A percentile compares a stretch with the other conserved stretches of the same genome.
These are phyloP conservation scores for Escallonia rubra DNA, from an alignment of 129 eudicot genomes.

Conservation along the genomic window DNA sequence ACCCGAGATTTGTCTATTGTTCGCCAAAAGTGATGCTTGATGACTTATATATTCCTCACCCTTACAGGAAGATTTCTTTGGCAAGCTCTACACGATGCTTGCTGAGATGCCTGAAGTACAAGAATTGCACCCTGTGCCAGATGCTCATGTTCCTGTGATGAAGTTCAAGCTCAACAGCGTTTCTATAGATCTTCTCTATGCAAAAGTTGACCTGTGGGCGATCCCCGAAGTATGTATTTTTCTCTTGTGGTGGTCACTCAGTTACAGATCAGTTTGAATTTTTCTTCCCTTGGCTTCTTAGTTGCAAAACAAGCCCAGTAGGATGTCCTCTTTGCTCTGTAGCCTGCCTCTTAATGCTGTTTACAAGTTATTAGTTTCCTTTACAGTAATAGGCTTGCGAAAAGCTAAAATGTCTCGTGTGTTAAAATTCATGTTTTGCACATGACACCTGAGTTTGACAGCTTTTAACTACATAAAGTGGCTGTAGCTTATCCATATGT, in stretches of 20 bases:
- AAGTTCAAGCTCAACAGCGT: conserved; percentile 78
- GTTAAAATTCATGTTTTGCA: no score
- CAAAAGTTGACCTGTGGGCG: conserved; percentile 77
- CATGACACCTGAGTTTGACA: no score
- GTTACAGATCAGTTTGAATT: background rate
- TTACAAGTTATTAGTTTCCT: no score
- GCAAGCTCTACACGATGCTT: conserved; percentile 81
- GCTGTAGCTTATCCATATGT: no score
- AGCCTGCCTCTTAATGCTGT: no score
- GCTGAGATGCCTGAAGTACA: conserved; percentile 83
- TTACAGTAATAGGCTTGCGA: no score
- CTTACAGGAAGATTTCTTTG: conserved; percentile 85
- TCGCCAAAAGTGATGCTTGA: background rate
- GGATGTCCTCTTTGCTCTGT: no score
- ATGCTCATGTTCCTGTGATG: conserved; percentile 96
- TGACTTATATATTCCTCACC: conserved; percentile 7
- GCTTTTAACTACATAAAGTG: no score
- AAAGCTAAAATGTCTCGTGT: no score
- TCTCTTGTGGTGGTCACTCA: background rate
- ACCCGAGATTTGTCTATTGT: background rate
- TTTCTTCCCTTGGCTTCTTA: background rate
- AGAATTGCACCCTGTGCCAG: conserved; percentile 88
- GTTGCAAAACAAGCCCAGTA: no score
- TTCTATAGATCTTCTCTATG: conserved; percentile 95
- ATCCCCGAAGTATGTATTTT: conserved; percentile 73